Evolutionary conservation across 805 yeast species (phyloP).

Genomic region (Kluyveromyces dobzhanskii): DNA sequence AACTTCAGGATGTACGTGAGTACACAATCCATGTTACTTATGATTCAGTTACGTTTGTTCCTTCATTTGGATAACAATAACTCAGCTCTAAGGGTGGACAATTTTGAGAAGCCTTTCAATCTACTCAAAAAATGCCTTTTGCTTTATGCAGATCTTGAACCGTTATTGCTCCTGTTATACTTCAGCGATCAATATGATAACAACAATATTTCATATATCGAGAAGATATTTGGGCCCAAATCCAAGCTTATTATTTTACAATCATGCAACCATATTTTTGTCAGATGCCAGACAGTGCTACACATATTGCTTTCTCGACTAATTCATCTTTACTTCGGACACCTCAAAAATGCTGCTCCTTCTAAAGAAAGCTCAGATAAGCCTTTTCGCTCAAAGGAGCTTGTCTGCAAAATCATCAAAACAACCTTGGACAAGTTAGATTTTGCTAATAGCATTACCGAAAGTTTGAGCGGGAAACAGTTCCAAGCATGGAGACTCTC

Average conservation of each 20-base stretch:
- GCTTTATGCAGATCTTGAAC: slow-evolving; percentile 15
- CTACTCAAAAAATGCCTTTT: slow-evolving; percentile 16
- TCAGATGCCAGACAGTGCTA: slow-evolving; percentile 9
- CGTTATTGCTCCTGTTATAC: slow-evolving; percentile 10
- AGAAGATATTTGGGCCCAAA: slow-evolving; percentile 11
- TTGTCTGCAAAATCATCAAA: slow-evolving; percentile 14
- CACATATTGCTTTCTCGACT: slow-evolving; percentile 25
- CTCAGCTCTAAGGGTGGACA: slow-evolving; percentile 4
- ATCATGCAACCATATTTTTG: slow-evolving; percentile 12
- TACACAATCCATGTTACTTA: slow-evolving; percentile 17
- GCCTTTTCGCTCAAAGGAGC: slow-evolving; percentile 1
- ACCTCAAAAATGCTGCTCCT: slow-evolving; percentile 6
- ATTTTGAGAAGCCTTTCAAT: slow-evolving; percentile 14
- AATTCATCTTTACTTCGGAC: slow-evolving; percentile 21
- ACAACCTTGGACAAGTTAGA: slow-evolving; percentile 24
- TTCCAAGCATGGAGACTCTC: slow-evolving; percentile 59
- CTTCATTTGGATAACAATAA: slow-evolving; percentile 13
- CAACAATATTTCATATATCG: slow-evolving; percentile 5
- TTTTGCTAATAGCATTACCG: slow-evolving; percentile 28
- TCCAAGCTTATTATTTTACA: slow-evolving; percentile 12
- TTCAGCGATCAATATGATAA: slow-evolving; percentile 2
- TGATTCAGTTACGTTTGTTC: slow-evolving; percentile 20
- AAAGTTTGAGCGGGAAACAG: slow-evolving; percentile 42
- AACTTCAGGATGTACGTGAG: slow-evolving; percentile 24
- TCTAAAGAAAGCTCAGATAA: not conserved